Evolutionary conservation across 768 basidiomycete species (phyloP), one percentile per base, ranked within the genome.

Genomic region (Boletus rubescentipes): DNA sequence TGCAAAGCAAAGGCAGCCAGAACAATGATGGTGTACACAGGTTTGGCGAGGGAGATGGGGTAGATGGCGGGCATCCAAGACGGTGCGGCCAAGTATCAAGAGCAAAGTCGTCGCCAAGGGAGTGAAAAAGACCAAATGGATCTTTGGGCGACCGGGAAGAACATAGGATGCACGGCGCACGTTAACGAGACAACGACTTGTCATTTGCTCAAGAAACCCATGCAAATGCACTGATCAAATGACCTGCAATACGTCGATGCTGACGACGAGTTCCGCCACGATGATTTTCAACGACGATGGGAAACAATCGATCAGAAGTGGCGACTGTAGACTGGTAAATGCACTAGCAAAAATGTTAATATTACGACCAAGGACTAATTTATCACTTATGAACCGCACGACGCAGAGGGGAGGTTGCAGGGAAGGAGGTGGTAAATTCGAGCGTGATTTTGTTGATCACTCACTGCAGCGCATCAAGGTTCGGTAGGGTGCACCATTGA

Each of bases 311-410:
- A 37, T 61, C 40, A 61, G 32, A 16, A 15, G 4, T 3, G 6
- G 3, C 1, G 9, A 41, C 12, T 32, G 12, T 37, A 9, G 14
- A 21, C n/a, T 3, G 9, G 9, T 8, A 23, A 36, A 65, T 59
- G 36, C 44, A 67, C 64, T 56, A 42, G 7, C 11, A 14, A 32
- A 32, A 12, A 41, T 26, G 6, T 26, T 26, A 14, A 20, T 37
- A 31, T 31, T 5, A 20, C 31, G 7, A 7, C 1, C 1, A 32
- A 46, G 23, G 10, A 31, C 20, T 8, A 14, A 31, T 26, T 26
- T 26, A 26, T 26, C 26, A 26, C 8, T n/a, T 11, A 48, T 30
- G 16, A 32, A 31, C 20, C 8, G n/a, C 34, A 41, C 3, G 20
- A 51, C 2, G 20, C 5, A 43, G 8, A 21, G 1, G n/a, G 14